Evolutionary conservation across 2,329 filamentous ascomycete genomes (phyloP).

Genomic region (Pyrenophora tritici-repentis): DNA sequence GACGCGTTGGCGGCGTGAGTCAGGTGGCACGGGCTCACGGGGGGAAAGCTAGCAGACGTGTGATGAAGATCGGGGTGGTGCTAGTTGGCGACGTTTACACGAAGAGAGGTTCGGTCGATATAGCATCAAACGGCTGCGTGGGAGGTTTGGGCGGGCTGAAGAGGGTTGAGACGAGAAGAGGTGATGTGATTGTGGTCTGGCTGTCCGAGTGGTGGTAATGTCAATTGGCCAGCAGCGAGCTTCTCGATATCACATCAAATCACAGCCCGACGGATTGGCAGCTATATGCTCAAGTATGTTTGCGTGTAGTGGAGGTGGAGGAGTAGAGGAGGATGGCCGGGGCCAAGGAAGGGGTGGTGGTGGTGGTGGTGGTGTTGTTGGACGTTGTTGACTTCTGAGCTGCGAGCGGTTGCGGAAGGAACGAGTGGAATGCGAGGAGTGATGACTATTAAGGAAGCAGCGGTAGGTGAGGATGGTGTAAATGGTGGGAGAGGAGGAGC

Average conservation of each 20-base stretch:
- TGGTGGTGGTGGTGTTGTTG: slow-evolving; percentile 4
- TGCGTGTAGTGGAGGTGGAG: slow-evolving; percentile 28
- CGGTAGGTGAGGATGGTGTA: slow-evolving; percentile 5
- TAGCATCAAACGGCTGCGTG: slow-evolving; percentile 31
- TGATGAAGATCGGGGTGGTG: slow-evolving; percentile 26
- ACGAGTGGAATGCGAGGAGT: slow-evolving; percentile 32
- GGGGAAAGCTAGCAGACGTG: slow-evolving; percentile 31
- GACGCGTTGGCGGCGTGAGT: slow-evolving; percentile 41
- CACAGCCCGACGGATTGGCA: slow-evolving; percentile 25
- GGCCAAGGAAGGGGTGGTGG: slow-evolving; percentile 16
- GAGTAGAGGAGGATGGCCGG: slow-evolving; percentile 12
- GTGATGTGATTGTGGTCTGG: slow-evolving; percentile 23
- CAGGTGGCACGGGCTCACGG: slow-evolving; percentile 43
- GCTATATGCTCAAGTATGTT: slow-evolving; percentile 41
- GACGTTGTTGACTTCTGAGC: slow-evolving; percentile 28
- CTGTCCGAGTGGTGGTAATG: slow-evolving; percentile 24
- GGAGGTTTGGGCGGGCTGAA: slow-evolving; percentile 10
- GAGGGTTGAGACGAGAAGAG: slow-evolving; percentile 22
- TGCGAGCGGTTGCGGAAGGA: slow-evolving; percentile 31
- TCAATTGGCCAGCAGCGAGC: slow-evolving; percentile 34
- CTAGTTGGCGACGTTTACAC: slow-evolving; percentile 34
- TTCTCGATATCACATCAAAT: slow-evolving; percentile 42
- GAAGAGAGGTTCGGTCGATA: slow-evolving; percentile 23
- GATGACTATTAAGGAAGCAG: slow-evolving; percentile 25
- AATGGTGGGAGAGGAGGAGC: slow-evolving; percentile 13